Base-by-base conservation (phyloP, 495 filamentous ascomycete genomes). In the Tuber indicum region DNA sequence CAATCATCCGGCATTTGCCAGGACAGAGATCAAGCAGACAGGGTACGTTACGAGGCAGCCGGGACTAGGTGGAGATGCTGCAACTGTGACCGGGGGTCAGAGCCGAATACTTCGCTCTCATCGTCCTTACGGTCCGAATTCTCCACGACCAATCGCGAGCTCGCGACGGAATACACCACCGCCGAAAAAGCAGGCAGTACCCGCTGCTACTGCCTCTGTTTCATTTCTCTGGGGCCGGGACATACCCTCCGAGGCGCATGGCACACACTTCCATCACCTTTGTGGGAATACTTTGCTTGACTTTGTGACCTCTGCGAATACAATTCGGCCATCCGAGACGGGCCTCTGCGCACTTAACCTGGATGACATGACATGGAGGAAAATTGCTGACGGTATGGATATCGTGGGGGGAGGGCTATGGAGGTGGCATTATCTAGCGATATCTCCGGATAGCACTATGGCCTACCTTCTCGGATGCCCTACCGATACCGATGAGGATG, bases 341-440 rank as follows among this genome's bases (percentile, higher is more conserved):
- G 96, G 93, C 21, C 84, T 99, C 42, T 96, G 93, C 2, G 91
- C 93, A 1, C 86, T 99, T 23, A 95, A 98, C 71, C 87, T 99
- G 19, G 91, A 91, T 74, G 90, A 92, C 21, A 85, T 98, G 72
- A 90, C 93, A 52, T 99, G 96, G 96, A 93, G 96, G 83, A 94
- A 93, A 82, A 85, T 99, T 10, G 94, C 94, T 16, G 94, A 97
- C 78, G 96, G 96, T 14, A 91, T 91, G 43, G 96, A 98, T 82
- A 91, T 98, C 41, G 98, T 98, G 85, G 88, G 82, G 23, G 87
- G 92, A 74, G 87, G 90, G 1, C 91, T 91, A 16, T 98, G 94
- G 84, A 90, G 94, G 72, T 98, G 96, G 96, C 95, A 98, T 84
- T 99, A 99, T 83, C 98, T 96, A 83, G 94, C 93, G 0, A 91